These are phyloP conservation scores for Angophora floribunda DNA, from an alignment of 345 rosid genomes.

Conservation along the genomic window DNA sequence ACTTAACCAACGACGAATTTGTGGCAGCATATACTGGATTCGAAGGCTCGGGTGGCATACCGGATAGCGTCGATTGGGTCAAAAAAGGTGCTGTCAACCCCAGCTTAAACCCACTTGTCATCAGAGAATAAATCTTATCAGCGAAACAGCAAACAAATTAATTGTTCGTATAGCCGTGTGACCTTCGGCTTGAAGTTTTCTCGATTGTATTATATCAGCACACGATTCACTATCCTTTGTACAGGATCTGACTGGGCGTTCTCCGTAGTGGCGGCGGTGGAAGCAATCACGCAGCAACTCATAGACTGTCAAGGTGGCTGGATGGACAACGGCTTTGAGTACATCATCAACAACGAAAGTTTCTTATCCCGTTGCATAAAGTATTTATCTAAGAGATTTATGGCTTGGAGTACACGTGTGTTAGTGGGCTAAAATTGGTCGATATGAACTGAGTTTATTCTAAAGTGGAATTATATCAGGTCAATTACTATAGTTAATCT, in stretches of 20 bases:
- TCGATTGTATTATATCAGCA: background rate
- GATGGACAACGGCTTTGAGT: background rate
- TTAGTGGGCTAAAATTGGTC: background rate
- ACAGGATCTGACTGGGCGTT: slow-evolving; percentile 4
- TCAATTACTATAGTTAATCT: background rate
- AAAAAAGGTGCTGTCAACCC: background rate
- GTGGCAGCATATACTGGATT: background rate
- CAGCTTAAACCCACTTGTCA: background rate
- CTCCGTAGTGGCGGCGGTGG: background rate
- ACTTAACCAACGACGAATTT: slow-evolving; percentile 21
- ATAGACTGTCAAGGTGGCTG: background rate
- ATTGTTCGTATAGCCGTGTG: too few species aligned
- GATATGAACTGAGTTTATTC: background rate
- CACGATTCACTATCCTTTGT: background rate
- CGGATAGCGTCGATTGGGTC: background rate
- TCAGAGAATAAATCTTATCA: background rate
- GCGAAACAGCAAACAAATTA: background rate
- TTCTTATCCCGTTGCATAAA: background rate
- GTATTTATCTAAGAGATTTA: background rate
- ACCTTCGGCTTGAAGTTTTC: background rate
- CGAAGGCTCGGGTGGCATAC: background rate
- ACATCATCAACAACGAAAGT: background rate
- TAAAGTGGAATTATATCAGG: background rate
- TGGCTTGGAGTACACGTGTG: background rate
- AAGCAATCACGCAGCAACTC: slow-evolving; percentile 3